A percentile compares a stretch with the other conserved stretches of the same genome.
Conservation (phyloP, 139 green algal genomes). For the Astrephomene gubernaculifera region DNA sequence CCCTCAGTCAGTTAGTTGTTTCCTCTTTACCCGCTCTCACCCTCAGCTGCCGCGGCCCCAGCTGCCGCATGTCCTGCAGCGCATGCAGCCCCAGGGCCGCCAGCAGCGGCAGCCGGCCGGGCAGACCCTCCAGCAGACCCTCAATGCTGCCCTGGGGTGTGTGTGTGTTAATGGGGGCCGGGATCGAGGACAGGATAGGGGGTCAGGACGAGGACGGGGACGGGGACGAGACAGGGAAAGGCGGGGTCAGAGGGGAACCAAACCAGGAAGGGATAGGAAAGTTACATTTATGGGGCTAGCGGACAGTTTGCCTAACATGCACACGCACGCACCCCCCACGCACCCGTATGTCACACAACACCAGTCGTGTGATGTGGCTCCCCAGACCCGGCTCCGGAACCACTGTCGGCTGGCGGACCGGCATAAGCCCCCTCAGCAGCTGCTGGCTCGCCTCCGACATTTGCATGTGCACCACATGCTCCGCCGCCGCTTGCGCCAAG, state of each 20-base stretch:
- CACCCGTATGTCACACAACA: conserved; percentile 18
- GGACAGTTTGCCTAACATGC: no score
- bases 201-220: not conserved
- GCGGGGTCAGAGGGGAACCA: not conserved
- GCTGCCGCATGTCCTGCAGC: conserved; percentile 15
- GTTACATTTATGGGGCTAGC: no score
- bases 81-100: conserved; percentile 7
- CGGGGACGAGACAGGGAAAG: not conserved
- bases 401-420: no score
- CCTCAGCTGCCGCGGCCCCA: no score
- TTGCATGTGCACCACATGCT: not conserved
- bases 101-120: conserved; percentile 11
- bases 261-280: no score
- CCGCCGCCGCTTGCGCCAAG: not conserved
- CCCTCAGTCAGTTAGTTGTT: no score
- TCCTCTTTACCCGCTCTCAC: no score
- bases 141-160: not conserved
- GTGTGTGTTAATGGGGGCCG: no score
- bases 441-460: no score
- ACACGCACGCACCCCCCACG: not conserved
- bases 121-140: not conserved
- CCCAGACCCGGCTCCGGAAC: not conserved
- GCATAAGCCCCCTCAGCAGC: not conserved
- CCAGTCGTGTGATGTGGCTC: conserved; percentile 29
- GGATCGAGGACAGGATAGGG: no score